Conservation (phyloP, 495 filamentous ascomycete genomes). For the Aspergillus coremiiformis region DNA sequence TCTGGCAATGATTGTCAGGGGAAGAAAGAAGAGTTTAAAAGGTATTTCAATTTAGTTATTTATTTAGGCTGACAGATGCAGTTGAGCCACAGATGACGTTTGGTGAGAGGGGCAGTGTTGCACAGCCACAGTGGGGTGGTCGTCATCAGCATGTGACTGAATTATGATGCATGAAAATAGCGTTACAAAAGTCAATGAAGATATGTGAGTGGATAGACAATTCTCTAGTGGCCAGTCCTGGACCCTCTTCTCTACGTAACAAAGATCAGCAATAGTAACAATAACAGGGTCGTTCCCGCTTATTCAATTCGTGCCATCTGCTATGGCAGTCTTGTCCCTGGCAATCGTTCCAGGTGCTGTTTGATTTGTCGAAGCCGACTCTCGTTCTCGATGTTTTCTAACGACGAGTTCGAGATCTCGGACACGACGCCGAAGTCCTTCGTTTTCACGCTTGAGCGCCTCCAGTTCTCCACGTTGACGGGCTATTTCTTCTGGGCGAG, state of each 20-base stretch:
- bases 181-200: no score
- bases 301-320: background rate
- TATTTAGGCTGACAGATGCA: background rate
- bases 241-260: background rate
- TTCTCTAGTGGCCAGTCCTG: no score
- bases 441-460: slow-evolving; percentile 70
- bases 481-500: slow-evolving; percentile 62
- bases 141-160: slow-evolving; percentile 3
- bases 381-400: slow-evolving; percentile 21
- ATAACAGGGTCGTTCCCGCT: background rate
- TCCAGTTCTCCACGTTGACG: slow-evolving; percentile 67
- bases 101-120: slow-evolving; percentile 1
- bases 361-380: slow-evolving; percentile 4
- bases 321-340: slow-evolving; percentile 6
- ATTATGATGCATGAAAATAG: background rate
- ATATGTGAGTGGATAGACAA: no score
- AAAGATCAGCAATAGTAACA: background rate
- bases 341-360: background rate
- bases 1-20: background rate
- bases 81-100: slow-evolving; percentile 11
- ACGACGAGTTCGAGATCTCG: slow-evolving; percentile 57
- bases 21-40: no score
- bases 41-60: background rate
- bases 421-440: slow-evolving; percentile 62
- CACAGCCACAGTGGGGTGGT: slow-evolving; percentile 21